These are phyloP conservation scores for Ascocoryne sarcoides DNA, from an alignment of 2,329 filamentous ascomycete species.

Conservation along the genomic window DNA sequence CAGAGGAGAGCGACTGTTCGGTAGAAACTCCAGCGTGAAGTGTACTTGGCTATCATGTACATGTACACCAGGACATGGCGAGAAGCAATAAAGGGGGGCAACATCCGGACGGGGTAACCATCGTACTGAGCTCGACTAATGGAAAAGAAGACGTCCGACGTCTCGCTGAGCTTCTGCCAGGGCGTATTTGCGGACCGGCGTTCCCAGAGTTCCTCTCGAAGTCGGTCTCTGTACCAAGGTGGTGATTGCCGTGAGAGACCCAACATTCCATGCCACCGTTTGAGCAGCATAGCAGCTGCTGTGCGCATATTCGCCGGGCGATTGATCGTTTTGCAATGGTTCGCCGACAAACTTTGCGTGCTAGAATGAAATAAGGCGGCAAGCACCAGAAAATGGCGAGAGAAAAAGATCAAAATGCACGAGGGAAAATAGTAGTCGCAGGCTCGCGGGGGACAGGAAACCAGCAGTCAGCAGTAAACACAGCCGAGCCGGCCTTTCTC, in stretches of 20 bases:
- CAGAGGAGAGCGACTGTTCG: slow-evolving; percentile 25
- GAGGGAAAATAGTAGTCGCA: no score
- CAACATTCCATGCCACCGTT: slow-evolving; percentile 21
- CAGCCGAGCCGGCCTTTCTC: no score
- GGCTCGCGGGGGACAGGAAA: no score
- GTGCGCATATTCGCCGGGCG: slow-evolving; percentile 3
- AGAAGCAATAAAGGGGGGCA: slow-evolving; percentile 9
- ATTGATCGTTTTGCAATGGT: no score
- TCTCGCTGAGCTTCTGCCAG: slow-evolving; percentile 29
- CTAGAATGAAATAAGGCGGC: no score
- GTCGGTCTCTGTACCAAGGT: slow-evolving; percentile 26
- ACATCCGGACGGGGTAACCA: slow-evolving; percentile 24
- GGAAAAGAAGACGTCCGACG: slow-evolving; percentile 31
- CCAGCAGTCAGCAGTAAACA: no score
- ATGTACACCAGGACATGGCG: slow-evolving; percentile 20
- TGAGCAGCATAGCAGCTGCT: slow-evolving; percentile 4
- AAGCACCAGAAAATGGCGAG: no score
- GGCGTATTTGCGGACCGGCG: slow-evolving; percentile 22
- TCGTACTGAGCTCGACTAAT: slow-evolving; percentile 30
- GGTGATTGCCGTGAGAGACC: slow-evolving; percentile 25
- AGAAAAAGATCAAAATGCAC: no score
- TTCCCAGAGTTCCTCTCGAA: slow-evolving; percentile 27
- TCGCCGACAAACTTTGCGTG: no score
- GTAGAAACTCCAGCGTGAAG: slow-evolving; percentile 31
- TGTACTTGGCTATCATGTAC: slow-evolving; percentile 33